phyloP scores from a whole-genome alignment of 2,329 filamentous ascomycete genomes.

The Aureobasidium sp. region DNA sequence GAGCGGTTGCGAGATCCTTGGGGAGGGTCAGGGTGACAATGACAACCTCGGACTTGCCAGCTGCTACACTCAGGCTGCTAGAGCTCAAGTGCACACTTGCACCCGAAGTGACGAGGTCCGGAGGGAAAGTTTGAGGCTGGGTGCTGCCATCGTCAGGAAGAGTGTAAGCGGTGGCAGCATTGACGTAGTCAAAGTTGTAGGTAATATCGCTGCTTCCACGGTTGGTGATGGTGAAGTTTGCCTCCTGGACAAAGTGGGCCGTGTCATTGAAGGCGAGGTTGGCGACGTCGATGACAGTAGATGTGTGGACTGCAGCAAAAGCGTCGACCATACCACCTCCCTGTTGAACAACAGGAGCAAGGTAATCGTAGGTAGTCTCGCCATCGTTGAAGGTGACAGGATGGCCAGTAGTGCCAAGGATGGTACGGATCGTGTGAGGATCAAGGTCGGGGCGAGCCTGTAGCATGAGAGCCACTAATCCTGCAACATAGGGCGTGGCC shows the following conservation, averaged over 20 bases:
- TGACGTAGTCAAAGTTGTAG: conserved; percentile 45
- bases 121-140: conserved; percentile 17
- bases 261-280: conserved; percentile 58
- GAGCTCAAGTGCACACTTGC: conserved; percentile 19
- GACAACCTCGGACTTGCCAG: conserved; percentile 18
- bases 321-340: conserved; percentile 53
- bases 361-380: conserved; percentile 20
- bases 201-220: conserved; percentile 39
- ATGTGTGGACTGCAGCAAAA: conserved; percentile 48
- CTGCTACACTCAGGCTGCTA: conserved; percentile 14
- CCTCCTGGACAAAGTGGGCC: conserved; percentile 41
- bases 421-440: conserved; percentile 21
- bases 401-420: conserved; percentile 20
- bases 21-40: conserved; percentile 18
- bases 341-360: conserved; percentile 48
- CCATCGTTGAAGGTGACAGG: conserved; percentile 25
- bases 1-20: conserved; percentile 17
- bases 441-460: conserved; percentile 23
- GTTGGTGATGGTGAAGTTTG: conserved; percentile 50
- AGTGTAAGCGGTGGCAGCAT: conserved; percentile 46
- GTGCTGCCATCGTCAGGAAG: conserved; percentile 20
- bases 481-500: conserved; percentile 49
- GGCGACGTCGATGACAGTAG: conserved; percentile 45
- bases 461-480: conserved; percentile 28
- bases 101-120: conserved; percentile 16